Evolutionary conservation across 2,329 filamentous ascomycete genomes (phyloP), one percentile per base, ranked within the genome.

Genomic region (Ophiostoma australiae): DNA sequence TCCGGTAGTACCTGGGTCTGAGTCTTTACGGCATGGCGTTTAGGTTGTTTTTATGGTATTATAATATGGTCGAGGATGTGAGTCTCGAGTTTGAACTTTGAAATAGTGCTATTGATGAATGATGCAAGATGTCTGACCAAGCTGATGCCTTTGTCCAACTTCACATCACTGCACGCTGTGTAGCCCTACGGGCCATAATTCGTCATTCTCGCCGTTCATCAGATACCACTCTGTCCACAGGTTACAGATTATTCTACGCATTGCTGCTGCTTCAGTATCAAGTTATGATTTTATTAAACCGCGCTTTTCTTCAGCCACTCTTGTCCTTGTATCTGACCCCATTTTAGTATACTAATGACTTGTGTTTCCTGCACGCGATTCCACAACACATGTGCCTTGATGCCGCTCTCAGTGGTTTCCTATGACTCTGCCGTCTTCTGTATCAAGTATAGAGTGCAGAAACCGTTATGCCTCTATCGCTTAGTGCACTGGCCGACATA

Each of bases 1-100:
- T 48, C n/a, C 15, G 41, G 41, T 10, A 23, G 48, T 58, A 23
- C 52, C 10, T 31, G 23, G 52, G 52, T 58, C 52, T 58, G 52
- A 27, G 41, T 68, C 44, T 44, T 68, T 48, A 31, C n/a, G 48
- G 39, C 67, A 68, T 52, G 67, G 67, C 67, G 67, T 68, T 68
- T 68, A 41, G 35, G 35, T 41, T 61, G 55, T 33, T 61, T 61
- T 15, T 2, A 61, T 31, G 55, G 7, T 61, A 17, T 10, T 20
- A 3, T 66, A 27, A 58, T 58, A 27, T 11, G 11, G 8, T 4
- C 44, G 44, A 48, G 20, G 17, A 48, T 7, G 44, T 48, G 44
- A 48, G 6, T 2, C 17, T 20, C 17, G 17, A 48, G 17, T 20
- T 48, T 17, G 1, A 20, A n/a, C 20, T 20, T 39, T 44, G 41